Evolutionary conservation across 2,329 filamentous ascomycete species (phyloP).

Genomic region (Ceratocystiopsis minuta): DNA sequence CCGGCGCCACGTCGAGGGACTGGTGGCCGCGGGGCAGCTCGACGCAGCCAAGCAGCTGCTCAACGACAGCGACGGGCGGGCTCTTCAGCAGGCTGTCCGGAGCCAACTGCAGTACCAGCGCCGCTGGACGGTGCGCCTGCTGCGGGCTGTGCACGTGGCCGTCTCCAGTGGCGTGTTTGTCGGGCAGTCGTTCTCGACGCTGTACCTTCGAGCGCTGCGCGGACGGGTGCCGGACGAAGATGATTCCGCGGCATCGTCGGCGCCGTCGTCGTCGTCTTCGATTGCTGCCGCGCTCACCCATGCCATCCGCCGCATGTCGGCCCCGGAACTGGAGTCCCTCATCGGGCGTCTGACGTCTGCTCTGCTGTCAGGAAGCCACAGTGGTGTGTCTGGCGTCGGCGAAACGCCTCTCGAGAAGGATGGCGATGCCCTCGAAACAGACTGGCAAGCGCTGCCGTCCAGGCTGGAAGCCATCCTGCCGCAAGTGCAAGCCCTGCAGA

Average conservation of each 20-base stretch:
- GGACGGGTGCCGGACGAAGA: slow-evolving; percentile 16
- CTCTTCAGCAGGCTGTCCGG: slow-evolving; percentile 19
- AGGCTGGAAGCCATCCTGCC: slow-evolving; percentile 23
- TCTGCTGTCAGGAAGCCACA: no score
- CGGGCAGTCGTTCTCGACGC: slow-evolving; percentile 25
- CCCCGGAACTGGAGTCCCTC: slow-evolving; percentile 26
- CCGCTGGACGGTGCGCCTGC: slow-evolving; percentile 21
- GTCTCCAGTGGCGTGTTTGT: slow-evolving; percentile 16
- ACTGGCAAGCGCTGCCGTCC: slow-evolving; percentile 11
- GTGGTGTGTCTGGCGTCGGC: no score
- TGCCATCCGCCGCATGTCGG: slow-evolving; percentile 40
- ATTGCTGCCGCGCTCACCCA: slow-evolving; percentile 28
- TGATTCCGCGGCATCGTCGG: slow-evolving; percentile 25
- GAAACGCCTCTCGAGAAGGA: no score
- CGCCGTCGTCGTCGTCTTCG: slow-evolving; percentile 12
- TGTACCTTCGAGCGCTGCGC: slow-evolving; percentile 42
- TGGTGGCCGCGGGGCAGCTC: slow-evolving; percentile 23
- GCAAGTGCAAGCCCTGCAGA: slow-evolving; percentile 20
- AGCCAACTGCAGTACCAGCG: slow-evolving; percentile 17
- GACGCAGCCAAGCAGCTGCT: slow-evolving; percentile 27
- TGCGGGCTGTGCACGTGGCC: slow-evolving; percentile 31
- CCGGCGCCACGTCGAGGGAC: slow-evolving; percentile 30
- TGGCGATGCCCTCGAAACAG: not conserved
- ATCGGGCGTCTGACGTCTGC: slow-evolving; percentile 24
- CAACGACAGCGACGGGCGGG: slow-evolving; percentile 22